These are phyloP conservation scores for Stephania cephalantha DNA, from an alignment of 164 flowering plant species.

Conservation along the genomic window DNA sequence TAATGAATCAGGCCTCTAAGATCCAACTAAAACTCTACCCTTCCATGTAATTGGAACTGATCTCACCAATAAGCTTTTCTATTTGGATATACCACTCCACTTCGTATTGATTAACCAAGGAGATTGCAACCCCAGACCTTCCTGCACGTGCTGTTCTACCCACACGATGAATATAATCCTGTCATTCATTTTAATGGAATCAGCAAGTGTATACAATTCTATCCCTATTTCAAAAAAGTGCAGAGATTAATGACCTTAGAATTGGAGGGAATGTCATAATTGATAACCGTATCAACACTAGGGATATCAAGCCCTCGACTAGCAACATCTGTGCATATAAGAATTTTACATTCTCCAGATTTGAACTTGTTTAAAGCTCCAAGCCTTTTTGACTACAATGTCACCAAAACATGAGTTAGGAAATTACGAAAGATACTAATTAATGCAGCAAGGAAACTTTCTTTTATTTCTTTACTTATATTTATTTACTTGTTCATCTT, in stretches of 20 bases:
- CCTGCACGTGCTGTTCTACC: conserved; percentile 99
- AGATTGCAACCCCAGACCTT: conserved; percentile 84
- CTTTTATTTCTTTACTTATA: no score
- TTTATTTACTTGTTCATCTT: no score
- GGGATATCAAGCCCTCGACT: conserved; percentile 98
- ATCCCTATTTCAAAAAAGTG: background rate
- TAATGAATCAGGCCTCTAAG: background rate
- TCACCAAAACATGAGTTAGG: background rate
- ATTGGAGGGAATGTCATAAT: conserved; percentile 81
- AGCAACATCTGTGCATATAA: conserved; percentile 91
- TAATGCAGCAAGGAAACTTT: background rate
- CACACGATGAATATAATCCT: conserved; percentile 95
- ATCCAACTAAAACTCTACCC: background rate
- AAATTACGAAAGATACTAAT: background rate
- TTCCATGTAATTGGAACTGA: background rate
- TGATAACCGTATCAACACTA: conserved; percentile 86
- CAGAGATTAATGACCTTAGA: conserved; percentile 54
- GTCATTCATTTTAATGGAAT: conserved; percentile 13
- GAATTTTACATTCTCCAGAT: conserved; percentile 83
- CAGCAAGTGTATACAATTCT: background rate
- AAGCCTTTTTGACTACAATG: conserved; percentile 65
- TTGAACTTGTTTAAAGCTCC: conserved; percentile 87
- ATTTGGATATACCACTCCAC: conserved; percentile 80
- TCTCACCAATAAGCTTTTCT: conserved; percentile 68
- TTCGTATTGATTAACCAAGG: conserved; percentile 85